Evolutionary conservation across 2,329 filamentous ascomycete genomes (phyloP), one percentile per base, ranked within the genome.

Genomic region (Lachnellula hyalina): DNA sequence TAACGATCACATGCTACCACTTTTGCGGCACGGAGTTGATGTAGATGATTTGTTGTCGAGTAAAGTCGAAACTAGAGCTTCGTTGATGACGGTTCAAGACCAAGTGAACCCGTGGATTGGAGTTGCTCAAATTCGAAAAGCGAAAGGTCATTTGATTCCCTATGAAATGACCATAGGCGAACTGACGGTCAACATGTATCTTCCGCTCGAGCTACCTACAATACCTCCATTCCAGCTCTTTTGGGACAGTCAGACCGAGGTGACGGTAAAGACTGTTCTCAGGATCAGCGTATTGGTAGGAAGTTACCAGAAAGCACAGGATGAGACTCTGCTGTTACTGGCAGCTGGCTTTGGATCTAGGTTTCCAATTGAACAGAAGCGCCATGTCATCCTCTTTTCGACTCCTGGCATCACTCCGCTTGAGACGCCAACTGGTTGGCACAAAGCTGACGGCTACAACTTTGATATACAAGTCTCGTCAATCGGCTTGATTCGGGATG

Each of bases 1-100:
- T 1, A 91, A 89, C 58, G 82, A 95, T 14, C 78, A 96, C 63
- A 72, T 96, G 0, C 75, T 96, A 41, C 93, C 93, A 73, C 53
- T 64, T 8, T 46, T 66, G 49, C 66, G 75, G 40, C 54, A 63
- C 36, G 59, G 69, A 11, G 60, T 65, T 25, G 65, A 69, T 45
- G 61, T 76, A 2, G 62, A 70, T 6, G 75, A 79, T 19, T 4
- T 65, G 72, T 8, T 72, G 78, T 93, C 88, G 84, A 74, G 81
- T 14, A 71, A 70, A 52, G 70, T 74, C 9, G 68, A 75, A 2
- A 73, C 75, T n/a, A 58, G 69, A 3, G 64, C 71, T 2, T 72
- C 70, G 0, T 61, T 77, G 1, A 59, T 70, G 28, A 56, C 61
- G 14, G 68, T 73, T 15, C 56, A 66, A 7, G 65, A 65, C 14